These are phyloP conservation scores for Penicillium longicatenatum DNA, from an alignment of 495 filamentous ascomycete genomes.

Conservation along the genomic window DNA sequence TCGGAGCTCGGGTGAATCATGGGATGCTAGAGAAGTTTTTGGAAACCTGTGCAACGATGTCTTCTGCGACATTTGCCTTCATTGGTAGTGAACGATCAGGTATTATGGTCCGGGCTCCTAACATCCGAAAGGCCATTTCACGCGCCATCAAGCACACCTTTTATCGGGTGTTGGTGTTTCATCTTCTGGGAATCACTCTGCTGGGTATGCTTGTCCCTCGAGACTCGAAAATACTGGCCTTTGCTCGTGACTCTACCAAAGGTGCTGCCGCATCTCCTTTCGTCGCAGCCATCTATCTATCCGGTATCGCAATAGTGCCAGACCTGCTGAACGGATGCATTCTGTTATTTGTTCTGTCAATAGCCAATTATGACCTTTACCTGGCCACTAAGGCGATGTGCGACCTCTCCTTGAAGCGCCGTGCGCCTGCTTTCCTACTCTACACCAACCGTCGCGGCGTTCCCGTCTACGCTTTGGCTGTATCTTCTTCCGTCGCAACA, in stretches of 20 bases:
- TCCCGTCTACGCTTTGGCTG: conserved; percentile 65
- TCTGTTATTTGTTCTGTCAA: conserved; percentile 73
- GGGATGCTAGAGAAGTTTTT: conserved; percentile 42
- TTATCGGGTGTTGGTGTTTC: conserved; percentile 81
- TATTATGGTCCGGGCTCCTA: conserved; percentile 63
- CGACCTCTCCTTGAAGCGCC: conserved; percentile 68
- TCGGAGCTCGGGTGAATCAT: background rate
- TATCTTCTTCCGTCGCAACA: conserved; percentile 58
- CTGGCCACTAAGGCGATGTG: conserved; percentile 74
- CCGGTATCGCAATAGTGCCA: conserved; percentile 52
- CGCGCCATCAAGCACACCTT: conserved; percentile 75
- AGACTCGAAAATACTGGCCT: conserved; percentile 47
- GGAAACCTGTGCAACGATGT: conserved; percentile 69
- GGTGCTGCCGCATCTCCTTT: conserved; percentile 56
- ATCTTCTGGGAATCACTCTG: conserved; percentile 53
- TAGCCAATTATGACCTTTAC: conserved; percentile 64
- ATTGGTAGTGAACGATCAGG: conserved; percentile 82
- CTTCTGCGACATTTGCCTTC: conserved; percentile 78
- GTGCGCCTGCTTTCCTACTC: conserved; percentile 69
- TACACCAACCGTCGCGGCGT: conserved; percentile 69
- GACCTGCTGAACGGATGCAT: conserved; percentile 64
- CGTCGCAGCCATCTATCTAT: conserved; percentile 56
- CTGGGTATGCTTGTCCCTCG: conserved; percentile 59
- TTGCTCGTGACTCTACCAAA: conserved; percentile 23
- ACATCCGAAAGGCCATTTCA: conserved; percentile 71